phyloP scores from a whole-genome alignment of 192 early-diverging fungal species.

The Piromyces finnis region DNA sequence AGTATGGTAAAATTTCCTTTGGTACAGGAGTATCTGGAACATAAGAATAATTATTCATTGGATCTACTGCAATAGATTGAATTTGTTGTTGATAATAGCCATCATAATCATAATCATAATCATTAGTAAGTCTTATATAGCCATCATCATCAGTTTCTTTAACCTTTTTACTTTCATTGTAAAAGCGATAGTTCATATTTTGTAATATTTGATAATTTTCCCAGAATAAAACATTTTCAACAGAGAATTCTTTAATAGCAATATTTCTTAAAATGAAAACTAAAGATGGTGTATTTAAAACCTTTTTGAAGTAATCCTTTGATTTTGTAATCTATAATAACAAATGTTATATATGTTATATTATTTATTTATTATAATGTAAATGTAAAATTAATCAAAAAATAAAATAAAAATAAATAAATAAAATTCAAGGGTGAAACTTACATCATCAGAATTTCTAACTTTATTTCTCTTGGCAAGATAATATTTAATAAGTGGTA shows the following conservation, averaged over 20 bases:
- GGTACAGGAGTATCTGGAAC: background rate
- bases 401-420: too few species aligned
- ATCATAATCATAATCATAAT: background rate
- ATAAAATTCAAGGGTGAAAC: too few species aligned
- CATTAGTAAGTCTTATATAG: background rate
- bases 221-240: background rate
- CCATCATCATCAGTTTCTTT: background rate
- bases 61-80: background rate
- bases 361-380: too few species aligned
- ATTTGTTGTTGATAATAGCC: background rate
- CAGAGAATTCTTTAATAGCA: background rate
- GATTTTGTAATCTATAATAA: background rate
- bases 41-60: background rate
- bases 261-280: background rate
- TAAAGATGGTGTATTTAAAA: background rate
- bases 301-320: background rate
- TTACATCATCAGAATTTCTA: background rate
- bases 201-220: background rate
- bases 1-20: background rate
- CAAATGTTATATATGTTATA: too few species aligned
- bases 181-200: background rate
- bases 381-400: too few species aligned
- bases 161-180: background rate
- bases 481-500: background rate
- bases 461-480: background rate